Base-by-base conservation (phyloP, 805 yeast genomes). In the Nakazawaea wyomingensis region DNA sequence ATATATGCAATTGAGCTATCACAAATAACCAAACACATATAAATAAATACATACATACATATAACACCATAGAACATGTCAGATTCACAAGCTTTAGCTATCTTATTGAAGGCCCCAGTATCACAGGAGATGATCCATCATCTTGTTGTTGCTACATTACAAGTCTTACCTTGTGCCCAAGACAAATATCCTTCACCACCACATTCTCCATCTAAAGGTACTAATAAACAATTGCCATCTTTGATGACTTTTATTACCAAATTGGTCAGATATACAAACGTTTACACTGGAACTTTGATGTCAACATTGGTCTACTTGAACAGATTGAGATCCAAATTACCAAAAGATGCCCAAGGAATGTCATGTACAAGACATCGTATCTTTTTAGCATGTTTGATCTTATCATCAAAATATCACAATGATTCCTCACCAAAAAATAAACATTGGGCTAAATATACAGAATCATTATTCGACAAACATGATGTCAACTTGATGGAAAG, bases 401-500 rank as follows among this genome's bases (percentile, higher is more conserved):
- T 85, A 48, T 76, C 87, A 14, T 76, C 88, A 37, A 85, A 85
- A 59, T 79, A 69, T 62, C 84, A 81, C 67, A 84, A 85, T 61
- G 95, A 85, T 57, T 77, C 84, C 5, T 78, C 86, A 10, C 89
- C 91, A 48, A 79, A 82, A 55, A 85, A 85, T 62, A 69, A 70
- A 50, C 89, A 84, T 60, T 85, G 95, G 95, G 80, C 87, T 32
- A 75, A 72, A 52, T 82, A 82, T 61, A 81, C 91, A 5, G 89
- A 84, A 54, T 88, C 86, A 2, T 67, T 85, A 33, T 83, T 85
- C 62, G 65, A 70, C 37, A 62, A 72, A 43, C 78, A 78, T 49
- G 95, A 85, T 58, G 78, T 85, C 50, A 84, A 83, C 60, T 66
- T 83, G 48, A 85, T 85, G 89, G 95, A 85, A 62, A 75, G 87